Conservation (phyloP, 2,329 filamentous ascomycete species). For the Cordyceps militaris region DNA sequence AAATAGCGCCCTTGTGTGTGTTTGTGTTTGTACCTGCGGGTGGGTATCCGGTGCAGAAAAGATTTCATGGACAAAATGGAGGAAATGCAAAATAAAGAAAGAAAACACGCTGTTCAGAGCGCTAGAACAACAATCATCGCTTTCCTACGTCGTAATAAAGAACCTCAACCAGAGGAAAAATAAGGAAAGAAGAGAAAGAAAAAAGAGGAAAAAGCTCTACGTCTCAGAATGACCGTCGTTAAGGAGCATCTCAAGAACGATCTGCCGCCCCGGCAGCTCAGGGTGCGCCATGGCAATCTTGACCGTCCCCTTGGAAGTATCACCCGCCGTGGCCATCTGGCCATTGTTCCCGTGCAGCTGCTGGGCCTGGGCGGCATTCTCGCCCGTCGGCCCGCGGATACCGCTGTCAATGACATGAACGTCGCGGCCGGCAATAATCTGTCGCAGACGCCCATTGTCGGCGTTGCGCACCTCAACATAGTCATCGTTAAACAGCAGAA, state of each 20-base stretch:
- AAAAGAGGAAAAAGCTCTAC: conserved; percentile 13
- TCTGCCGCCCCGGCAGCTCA: conserved; percentile 72
- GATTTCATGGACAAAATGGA: not conserved
- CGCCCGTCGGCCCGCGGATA: conserved; percentile 53
- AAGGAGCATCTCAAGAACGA: conserved; percentile 85
- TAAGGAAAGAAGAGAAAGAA: not conserved
- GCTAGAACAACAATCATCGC: not conserved
- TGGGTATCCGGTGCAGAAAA: not conserved
- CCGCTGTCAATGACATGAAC: conserved; percentile 88
- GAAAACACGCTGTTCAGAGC: not conserved
- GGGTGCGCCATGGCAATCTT: conserved; percentile 97
- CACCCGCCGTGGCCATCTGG: conserved; percentile 29
- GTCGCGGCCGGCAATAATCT: conserved; percentile 88
- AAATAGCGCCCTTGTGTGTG: not conserved
- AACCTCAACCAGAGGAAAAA: not conserved
- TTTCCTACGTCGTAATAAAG: not conserved
- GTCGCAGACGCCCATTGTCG: conserved; percentile 85
- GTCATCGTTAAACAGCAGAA: conserved; percentile 89
- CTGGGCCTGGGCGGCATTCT: conserved; percentile 31
- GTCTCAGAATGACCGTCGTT: conserved; percentile 72
- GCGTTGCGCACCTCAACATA: conserved; percentile 97
- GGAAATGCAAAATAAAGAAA: not conserved
- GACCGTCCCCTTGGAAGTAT: conserved; percentile 63
- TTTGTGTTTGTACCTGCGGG: not conserved
- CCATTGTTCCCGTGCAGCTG: conserved; percentile 28